These are phyloP conservation scores for Byssoonygena ceratinophila DNA, from an alignment of 2,329 filamentous ascomycete species.

Conservation along the genomic window DNA sequence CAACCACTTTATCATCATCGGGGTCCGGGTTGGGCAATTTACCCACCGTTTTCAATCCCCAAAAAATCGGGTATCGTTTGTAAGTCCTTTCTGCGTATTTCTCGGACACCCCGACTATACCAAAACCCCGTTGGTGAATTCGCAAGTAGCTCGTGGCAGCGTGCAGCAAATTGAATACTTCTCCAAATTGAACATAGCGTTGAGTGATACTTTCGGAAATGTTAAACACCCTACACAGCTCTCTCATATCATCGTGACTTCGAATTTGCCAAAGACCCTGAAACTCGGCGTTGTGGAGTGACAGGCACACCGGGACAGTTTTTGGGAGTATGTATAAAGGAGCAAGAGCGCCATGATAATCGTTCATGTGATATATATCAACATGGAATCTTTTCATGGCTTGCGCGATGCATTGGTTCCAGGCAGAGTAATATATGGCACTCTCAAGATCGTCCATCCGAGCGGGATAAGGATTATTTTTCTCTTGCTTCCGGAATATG, in stretches of 20 bases:
- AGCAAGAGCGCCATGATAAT: constrained; percentile 54
- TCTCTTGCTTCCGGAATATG: constrained; percentile 54
- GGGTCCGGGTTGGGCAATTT: constrained; percentile 57
- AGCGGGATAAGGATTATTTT: constrained; percentile 53
- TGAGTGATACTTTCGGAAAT: constrained; percentile 47
- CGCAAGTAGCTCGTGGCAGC: constrained; percentile 56
- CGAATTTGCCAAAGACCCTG: constrained; percentile 60
- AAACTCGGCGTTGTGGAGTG: constrained; percentile 59
- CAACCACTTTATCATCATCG: constrained; percentile 52
- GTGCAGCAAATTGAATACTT: constrained; percentile 59
- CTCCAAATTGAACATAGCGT: constrained; percentile 56
- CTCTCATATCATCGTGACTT: constrained; percentile 49
- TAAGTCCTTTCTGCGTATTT: constrained; percentile 59
- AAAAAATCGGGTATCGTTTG: constrained; percentile 59
- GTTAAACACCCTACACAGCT: constrained; percentile 57
- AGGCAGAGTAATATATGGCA: constrained; percentile 58
- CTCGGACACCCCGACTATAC: constrained; percentile 56
- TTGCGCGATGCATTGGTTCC: constrained; percentile 60
- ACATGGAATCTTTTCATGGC: constrained; percentile 52
- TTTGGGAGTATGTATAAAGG: constrained; percentile 55
- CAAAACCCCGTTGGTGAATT: constrained; percentile 57
- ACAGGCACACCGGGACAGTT: constrained; percentile 52
- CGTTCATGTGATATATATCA: constrained; percentile 57
- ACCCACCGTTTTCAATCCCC: constrained; percentile 53
- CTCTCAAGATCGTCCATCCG: constrained; percentile 60